Percentiles rank a stretch among this genome's conserved stretches.
Conservation (phyloP, 2,329 filamentous ascomycete species). For the Paecilomyces variotii region DNA sequence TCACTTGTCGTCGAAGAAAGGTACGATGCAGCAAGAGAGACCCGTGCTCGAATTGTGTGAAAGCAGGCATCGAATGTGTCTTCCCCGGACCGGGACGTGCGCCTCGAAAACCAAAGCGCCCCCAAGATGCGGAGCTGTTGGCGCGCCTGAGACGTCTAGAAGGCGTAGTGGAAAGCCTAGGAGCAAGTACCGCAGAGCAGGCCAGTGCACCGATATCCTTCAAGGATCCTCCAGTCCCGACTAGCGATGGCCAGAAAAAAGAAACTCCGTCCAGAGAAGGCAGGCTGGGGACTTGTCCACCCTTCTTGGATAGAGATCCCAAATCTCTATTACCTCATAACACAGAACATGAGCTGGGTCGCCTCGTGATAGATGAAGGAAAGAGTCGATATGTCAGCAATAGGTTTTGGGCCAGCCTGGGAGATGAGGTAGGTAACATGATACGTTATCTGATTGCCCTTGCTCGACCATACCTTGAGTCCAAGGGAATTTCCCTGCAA, state of each 20-base stretch:
- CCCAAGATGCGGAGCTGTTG: slow-evolving; percentile 52
- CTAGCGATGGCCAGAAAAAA: neutral
- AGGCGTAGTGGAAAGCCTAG: slow-evolving; percentile 53
- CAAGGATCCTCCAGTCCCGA: slow-evolving; percentile 5
- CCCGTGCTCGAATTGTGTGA: slow-evolving; percentile 42
- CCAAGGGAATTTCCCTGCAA: neutral
- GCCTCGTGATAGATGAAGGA: slow-evolving; percentile 52
- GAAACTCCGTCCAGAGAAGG: slow-evolving; percentile 2
- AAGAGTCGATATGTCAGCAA: slow-evolving; percentile 56
- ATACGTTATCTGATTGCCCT: neutral
- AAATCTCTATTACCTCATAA: slow-evolving; percentile 13
- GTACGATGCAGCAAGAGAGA: slow-evolving; percentile 42
- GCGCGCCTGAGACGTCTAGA: slow-evolving; percentile 51
- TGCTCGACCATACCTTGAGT: neutral
- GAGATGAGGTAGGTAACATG: slow-evolving; percentile 44
- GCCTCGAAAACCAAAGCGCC: slow-evolving; percentile 50
- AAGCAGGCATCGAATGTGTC: slow-evolving; percentile 50
- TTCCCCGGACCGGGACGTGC: slow-evolving; percentile 55
- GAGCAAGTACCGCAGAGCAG: slow-evolving; percentile 35
- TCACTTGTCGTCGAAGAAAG: slow-evolving; percentile 41
- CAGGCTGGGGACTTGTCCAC: slow-evolving; percentile 1
- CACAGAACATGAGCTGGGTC: slow-evolving; percentile 45
- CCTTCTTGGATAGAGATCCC: slow-evolving; percentile 11
- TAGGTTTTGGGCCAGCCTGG: slow-evolving; percentile 53
- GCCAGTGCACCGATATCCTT: slow-evolving; percentile 4